Conservation (phyloP, 345 rosid genomes). For the Trapa bicornis region DNA sequence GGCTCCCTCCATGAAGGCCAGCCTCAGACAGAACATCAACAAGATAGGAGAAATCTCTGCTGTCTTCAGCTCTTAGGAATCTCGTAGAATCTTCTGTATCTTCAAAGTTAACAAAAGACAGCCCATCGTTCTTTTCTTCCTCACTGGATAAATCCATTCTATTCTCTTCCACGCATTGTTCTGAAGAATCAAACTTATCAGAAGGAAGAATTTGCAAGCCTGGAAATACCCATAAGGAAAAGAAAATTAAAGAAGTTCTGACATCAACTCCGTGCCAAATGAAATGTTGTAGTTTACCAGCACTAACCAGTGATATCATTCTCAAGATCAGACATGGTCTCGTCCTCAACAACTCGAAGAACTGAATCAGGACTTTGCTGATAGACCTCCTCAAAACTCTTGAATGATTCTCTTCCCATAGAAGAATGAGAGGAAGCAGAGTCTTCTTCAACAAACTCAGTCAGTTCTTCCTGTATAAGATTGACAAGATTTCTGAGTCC, state of each 20-base stretch:
- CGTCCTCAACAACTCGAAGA: slow-evolving; percentile 30
- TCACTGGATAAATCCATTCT: slow-evolving; percentile 52
- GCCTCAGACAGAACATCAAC: slow-evolving; percentile 54
- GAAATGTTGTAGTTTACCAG: neutral
- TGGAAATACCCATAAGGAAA: neutral
- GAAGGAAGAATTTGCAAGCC: slow-evolving; percentile 20
- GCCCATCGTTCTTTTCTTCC: slow-evolving; percentile 27
- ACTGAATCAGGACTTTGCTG: slow-evolving; percentile 87
- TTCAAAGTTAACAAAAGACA: slow-evolving; percentile 13
- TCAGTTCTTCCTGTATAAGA: slow-evolving; percentile 7
- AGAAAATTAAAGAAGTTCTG: neutral
- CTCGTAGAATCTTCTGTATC: slow-evolving; percentile 19
- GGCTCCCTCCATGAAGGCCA: slow-evolving; percentile 22
- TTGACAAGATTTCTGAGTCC: neutral
- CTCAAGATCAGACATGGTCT: slow-evolving; percentile 20
- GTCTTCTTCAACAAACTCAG: slow-evolving; percentile 17
- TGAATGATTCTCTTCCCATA: slow-evolving; percentile 34
- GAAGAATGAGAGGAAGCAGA: slow-evolving; percentile 29
- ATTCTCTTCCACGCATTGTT: slow-evolving; percentile 33
- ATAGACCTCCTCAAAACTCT: slow-evolving; percentile 36
- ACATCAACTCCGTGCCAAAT: neutral
- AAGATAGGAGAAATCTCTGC: slow-evolving; percentile 52
- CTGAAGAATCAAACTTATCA: slow-evolving; percentile 33
- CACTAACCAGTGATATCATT: slow-evolving; percentile 32
- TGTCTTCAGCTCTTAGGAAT: slow-evolving; percentile 24